Evolutionary conservation across 176 grass and related monocot species (phyloP), one percentile per base, ranked within the genome.

Genomic region (Thinopyrum elongatum): DNA sequence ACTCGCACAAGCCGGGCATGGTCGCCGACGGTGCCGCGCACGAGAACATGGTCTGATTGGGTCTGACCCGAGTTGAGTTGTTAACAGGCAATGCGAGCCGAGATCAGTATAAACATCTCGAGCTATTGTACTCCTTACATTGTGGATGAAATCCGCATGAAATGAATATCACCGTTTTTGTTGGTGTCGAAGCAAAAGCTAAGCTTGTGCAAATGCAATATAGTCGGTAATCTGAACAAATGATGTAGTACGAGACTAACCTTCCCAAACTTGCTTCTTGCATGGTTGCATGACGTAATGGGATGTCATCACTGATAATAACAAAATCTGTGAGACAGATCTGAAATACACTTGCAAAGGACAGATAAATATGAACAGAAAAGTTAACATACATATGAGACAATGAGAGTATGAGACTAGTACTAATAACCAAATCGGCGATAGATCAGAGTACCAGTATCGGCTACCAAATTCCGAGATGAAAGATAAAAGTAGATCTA

Each of bases 1-100:
- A 94, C 75, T 88, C 87, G n/a, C 87, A 86, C 41, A 92, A 97
- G 65, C 85, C 90, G 4, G 68, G 66, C 14, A 11, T 39, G 8
- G 62, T 61, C 38, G 51, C 16, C 16, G 86, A 83, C 34, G 66
- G 69, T 35, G 49, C 30, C 5, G 33, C 65, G 15, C 87, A 64
- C 28, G 89, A 88, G 73, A 88, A 76, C 79, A 70, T 94, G 82
- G 94, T 97, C 23, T 97, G 85, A 92, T 66, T 23, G 17, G 59
- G 27, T 0, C 72, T 49, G 80, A 79, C 47, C 64, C 61, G 81
- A 70, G 66, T 44, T 80, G 61, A 80, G 39, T 1, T 71, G 62
- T 41, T 70, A 13, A 63, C 68, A 42, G 29, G 71, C 41, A 16
- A 70, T 70, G 53, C 77, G 39, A 81, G 53, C 82, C 39, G 86